Percentiles rank a stretch among this genome's conserved stretches.
These are phyloP conservation scores for Plasmodium malariae DNA, from an alignment of 169 alveolate genomes.

Conservation along the genomic window DNA sequence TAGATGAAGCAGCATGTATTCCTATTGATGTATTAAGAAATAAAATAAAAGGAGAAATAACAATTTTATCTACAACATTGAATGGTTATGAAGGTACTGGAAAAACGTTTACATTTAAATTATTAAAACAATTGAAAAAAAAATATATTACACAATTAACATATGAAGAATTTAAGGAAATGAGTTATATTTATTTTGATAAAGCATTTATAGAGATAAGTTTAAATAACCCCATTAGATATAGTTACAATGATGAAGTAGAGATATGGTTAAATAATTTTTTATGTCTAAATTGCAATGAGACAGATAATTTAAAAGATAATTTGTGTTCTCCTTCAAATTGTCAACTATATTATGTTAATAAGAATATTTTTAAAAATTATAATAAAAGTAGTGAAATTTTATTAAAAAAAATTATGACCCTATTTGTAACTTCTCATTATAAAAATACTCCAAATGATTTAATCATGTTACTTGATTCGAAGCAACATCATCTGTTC, in stretches of 20 bases:
- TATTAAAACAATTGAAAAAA: slow-evolving; percentile 91
- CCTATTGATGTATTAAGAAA: slow-evolving; percentile 97
- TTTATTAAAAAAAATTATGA: slow-evolving; percentile 95
- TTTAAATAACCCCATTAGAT: slow-evolving; percentile 97
- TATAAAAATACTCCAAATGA: slow-evolving; percentile 99
- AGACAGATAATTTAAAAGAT: slow-evolving; percentile 87
- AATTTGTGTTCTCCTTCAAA: slow-evolving; percentile 94
- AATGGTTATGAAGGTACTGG: slow-evolving; percentile 99
- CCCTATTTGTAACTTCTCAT: slow-evolving; percentile 97
- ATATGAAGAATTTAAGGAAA: slow-evolving; percentile 39
- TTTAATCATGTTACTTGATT: slow-evolving; percentile 98
- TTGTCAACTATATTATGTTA: slow-evolving; percentile 96
- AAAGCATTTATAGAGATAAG: slow-evolving; percentile 64
- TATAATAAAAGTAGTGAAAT: slow-evolving; percentile 97
- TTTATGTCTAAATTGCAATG: slow-evolving; percentile 97
- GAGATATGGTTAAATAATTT: slow-evolving; percentile 98
- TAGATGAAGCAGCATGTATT: slow-evolving; percentile 99
- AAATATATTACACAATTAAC: slow-evolving; percentile 73
- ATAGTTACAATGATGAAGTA: slow-evolving; percentile 96
- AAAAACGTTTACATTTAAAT: slow-evolving; percentile 97
- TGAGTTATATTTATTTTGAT: slow-evolving; percentile 46
- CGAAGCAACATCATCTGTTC: slow-evolving; percentile 98
- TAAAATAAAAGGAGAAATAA: slow-evolving; percentile 94
- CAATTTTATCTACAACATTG: slow-evolving; percentile 97
- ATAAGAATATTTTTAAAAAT: slow-evolving; percentile 98